phyloP scores from a whole-genome alignment of 2,329 filamentous ascomycete genomes.

The Fusarium proliferatum region DNA sequence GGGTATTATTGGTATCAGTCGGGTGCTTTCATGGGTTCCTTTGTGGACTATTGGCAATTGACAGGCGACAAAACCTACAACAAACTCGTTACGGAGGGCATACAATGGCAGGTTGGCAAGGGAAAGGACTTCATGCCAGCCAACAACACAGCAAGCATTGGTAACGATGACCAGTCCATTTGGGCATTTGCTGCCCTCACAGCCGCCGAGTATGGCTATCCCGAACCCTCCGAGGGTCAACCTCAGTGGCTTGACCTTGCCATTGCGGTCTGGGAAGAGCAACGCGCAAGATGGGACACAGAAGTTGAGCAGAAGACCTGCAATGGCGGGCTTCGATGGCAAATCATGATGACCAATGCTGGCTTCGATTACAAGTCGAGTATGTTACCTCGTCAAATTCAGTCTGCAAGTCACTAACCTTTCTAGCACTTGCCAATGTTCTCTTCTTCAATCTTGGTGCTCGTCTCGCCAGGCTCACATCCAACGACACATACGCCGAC shows the following conservation, averaged over 20 bases:
- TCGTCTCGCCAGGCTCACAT: slow-evolving; percentile 76
- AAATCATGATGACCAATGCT: slow-evolving; percentile 76
- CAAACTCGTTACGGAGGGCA: slow-evolving; percentile 62
- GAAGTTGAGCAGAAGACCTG: slow-evolving; percentile 55
- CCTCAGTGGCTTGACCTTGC: slow-evolving; percentile 73
- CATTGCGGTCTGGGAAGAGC: slow-evolving; percentile 60
- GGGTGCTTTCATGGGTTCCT: slow-evolving; percentile 73
- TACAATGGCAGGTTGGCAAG: slow-evolving; percentile 67
- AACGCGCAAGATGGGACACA: slow-evolving; percentile 62
- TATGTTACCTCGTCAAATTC: slow-evolving; percentile 37
- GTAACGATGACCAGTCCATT: slow-evolving; percentile 77
- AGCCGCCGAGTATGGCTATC: slow-evolving; percentile 72
- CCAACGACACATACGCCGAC: slow-evolving; percentile 71
- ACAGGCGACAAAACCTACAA: slow-evolving; percentile 75
- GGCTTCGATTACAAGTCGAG: slow-evolving; percentile 83
- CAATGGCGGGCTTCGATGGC: slow-evolving; percentile 75
- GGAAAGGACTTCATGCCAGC: slow-evolving; percentile 68
- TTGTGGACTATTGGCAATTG: slow-evolving; percentile 76
- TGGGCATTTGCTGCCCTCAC: slow-evolving; percentile 77
- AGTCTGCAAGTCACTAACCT: neutral
- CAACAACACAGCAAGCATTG: slow-evolving; percentile 64
- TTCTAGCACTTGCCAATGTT: slow-evolving; percentile 65
- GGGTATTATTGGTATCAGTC: slow-evolving; percentile 81
- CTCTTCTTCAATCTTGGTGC: slow-evolving; percentile 73
- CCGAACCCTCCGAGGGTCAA: slow-evolving; percentile 61